Evolutionary conservation across 148 eudicot genomes (phyloP).

Genomic region (Talinum fruticosum): DNA sequence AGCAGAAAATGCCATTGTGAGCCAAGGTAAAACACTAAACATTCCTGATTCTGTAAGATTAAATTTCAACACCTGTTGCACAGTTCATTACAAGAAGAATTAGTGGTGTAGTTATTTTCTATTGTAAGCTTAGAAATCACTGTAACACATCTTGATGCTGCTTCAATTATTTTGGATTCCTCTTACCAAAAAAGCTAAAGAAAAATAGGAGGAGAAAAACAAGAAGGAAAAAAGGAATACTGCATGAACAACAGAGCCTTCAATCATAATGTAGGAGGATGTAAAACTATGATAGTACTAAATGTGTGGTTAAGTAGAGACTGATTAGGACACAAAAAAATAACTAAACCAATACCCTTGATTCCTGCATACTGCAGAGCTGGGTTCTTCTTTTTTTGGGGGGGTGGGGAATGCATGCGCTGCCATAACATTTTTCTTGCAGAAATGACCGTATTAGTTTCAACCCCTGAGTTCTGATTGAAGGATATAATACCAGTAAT

Average conservation of each 20-base stretch:
- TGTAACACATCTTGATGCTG: neutral
- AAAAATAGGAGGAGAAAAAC: too few relatives aligned
- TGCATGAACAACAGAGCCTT: too few relatives aligned
- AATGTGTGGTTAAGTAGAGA: too few relatives aligned
- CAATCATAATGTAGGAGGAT: too few relatives aligned
- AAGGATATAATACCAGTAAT: neutral
- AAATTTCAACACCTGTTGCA: conserved; percentile 75
- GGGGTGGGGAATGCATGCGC: neutral
- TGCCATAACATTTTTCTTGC: neutral
- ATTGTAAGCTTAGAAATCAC: neutral
- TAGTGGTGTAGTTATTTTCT: neutral
- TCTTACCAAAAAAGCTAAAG: too few relatives aligned
- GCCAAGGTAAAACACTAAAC: conserved; percentile 85
- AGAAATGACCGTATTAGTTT: neutral
- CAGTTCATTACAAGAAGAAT: conserved; percentile 2
- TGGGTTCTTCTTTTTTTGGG: neutral
- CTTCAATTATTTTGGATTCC: neutral
- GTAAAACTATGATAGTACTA: neutral
- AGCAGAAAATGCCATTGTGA: conserved; percentile 93
- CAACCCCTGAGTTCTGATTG: neutral
- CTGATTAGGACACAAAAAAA: too few relatives aligned
- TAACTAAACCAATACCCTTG: too few relatives aligned
- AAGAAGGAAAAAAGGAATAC: too few relatives aligned
- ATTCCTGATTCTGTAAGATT: conserved; percentile 84
- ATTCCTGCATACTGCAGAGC: too few relatives aligned